A percentile compares a stretch with the other conserved stretches of the same genome.
Evolutionary conservation across 208 protist species (phyloP).

Genomic region (Strigomonas culicis): DNA sequence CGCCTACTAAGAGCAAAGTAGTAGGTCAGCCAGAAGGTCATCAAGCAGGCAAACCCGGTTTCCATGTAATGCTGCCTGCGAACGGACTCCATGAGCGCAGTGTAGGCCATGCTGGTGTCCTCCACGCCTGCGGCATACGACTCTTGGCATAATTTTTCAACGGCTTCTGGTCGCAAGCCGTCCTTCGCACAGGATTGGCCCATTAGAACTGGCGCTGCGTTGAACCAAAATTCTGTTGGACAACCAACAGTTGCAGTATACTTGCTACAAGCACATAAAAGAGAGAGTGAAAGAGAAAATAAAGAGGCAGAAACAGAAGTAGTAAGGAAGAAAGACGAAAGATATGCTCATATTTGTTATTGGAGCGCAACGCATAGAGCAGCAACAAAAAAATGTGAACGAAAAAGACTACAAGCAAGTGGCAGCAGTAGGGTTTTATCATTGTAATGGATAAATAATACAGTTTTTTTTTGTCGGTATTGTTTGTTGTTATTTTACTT

Average conservation of each 20-base stretch:
- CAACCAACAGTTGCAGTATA: no score
- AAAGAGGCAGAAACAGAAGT: no score
- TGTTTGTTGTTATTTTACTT: no score
- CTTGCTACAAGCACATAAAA: no score
- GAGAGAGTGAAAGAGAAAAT: no score
- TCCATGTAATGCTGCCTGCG: constrained; percentile 18
- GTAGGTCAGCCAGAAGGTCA: constrained; percentile 29
- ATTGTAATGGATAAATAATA: no score
- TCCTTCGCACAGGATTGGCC: no score
- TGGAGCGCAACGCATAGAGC: background rate
- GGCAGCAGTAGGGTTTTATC: background rate
- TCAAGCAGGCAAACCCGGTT: constrained; percentile 17
- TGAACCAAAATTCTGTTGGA: no score
- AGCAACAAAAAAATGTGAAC: background rate
- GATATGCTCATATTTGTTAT: no score
- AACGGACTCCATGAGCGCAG: constrained; percentile 26
- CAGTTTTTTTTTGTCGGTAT: no score
- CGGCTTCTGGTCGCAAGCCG: constrained; percentile 7
- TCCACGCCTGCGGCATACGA: constrained; percentile 30
- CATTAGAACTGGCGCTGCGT: no score
- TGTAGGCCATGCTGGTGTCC: constrained; percentile 30
- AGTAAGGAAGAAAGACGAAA: no score
- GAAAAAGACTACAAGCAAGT: background rate
- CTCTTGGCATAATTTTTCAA: constrained; percentile 32
- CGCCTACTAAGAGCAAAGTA: constrained; percentile 22